These are phyloP conservation scores for Arthroderma sp. DNA, from an alignment of 2,329 filamentous ascomycete species.

Conservation along the genomic window DNA sequence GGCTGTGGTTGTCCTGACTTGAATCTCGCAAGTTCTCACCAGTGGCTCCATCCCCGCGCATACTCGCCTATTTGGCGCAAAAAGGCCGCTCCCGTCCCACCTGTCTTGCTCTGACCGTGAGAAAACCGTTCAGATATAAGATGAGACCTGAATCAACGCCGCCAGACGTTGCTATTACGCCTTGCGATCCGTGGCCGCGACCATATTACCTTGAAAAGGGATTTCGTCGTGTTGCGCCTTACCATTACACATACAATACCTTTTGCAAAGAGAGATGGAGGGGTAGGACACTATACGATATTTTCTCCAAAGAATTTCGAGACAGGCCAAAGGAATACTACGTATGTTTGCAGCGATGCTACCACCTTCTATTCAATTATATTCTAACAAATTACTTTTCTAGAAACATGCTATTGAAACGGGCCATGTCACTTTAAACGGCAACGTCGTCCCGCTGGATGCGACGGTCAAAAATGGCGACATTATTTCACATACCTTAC, in stretches of 20 bases:
- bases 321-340: conserved; percentile 83
- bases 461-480: conserved; percentile 78
- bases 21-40: neutral
- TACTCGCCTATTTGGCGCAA: conserved; percentile 27
- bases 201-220: conserved; percentile 79
- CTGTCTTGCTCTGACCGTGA: conserved; percentile 24
- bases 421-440: conserved; percentile 70
- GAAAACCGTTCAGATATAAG: neutral
- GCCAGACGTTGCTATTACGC: conserved; percentile 20
- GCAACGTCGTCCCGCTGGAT: conserved; percentile 52
- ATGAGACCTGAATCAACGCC: conserved; percentile 15
- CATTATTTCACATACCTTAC: conserved; percentile 80
- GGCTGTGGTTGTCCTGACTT: no score
- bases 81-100: conserved; percentile 21
- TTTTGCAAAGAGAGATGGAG: conserved; percentile 92
- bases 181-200: conserved; percentile 40
- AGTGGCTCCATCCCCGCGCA: conserved; percentile 27
- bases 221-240: conserved; percentile 69
- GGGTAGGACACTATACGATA: conserved; percentile 63
- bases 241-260: conserved; percentile 90
- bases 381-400: neutral
- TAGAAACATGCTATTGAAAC: conserved; percentile 62
- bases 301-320: conserved; percentile 84
- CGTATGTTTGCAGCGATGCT: conserved; percentile 32
- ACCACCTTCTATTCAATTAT: neutral